Base-by-base conservation (phyloP, 2,329 filamentous ascomycete species). In the Hymenoscyphus salicellus region DNA sequence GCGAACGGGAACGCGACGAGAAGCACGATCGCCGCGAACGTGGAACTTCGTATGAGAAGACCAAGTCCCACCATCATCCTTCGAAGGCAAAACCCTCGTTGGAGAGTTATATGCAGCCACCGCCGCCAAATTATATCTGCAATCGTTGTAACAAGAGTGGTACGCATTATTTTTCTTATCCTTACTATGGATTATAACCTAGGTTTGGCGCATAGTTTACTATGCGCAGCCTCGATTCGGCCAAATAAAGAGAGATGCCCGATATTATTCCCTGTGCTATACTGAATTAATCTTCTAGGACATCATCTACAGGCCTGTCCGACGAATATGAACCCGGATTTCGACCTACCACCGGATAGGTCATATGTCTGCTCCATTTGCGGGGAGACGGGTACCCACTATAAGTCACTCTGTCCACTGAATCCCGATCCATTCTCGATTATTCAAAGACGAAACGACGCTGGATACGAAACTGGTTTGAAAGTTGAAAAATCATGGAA, bases 301-400 rank as follows among this genome's bases (percentile, higher is more conserved):
- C 80, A 81, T 66, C 73, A 69, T 65, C 69, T 79, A 20, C 70
- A 76, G 60, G 38, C 71, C 1, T 81, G 80, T 61, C 79, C 79
- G 20, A 81, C 79, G 1, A 79, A 78, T 64, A 55, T 80, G n/a
- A 77, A 81, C 62, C 76, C 78, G 10, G 32, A 61, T 1, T 79
- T 70, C 61, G 79, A 81, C 63, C 66, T 33, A 58, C 63, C 66
- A 33, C 78, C 78, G 2, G 43, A 61, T 0, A 28, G 49, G 5
- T 61, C 65, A 16, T 81, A 80, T 62, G 41, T 30, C 20, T 81
- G 79, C 61, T 61, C 69, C 4, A 65, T 78, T 30, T 81, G 79
- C 69, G 63, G 68, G 1, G 66, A 46, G n/a, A 32, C 38, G 2
- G 78, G 77, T 5, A 55, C 71, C 1, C 80, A 81, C 63, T 77